Conservation (phyloP, 306 rosid genomes). For the Styphnolobium japonicum region DNA sequence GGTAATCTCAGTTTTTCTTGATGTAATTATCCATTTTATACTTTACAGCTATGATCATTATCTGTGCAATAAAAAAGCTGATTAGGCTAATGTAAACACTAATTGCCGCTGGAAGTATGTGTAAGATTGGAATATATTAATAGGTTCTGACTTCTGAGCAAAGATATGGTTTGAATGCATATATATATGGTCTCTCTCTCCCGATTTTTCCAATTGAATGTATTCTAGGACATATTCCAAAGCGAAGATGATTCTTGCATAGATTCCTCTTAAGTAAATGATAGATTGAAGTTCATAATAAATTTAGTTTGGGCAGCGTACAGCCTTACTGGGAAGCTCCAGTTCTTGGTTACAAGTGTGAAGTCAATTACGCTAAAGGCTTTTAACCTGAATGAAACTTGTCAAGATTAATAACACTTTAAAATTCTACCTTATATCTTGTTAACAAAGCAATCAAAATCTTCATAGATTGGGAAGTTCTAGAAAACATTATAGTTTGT, state of each 20-base stretch:
- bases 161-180: not conserved
- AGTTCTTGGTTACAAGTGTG: not conserved
- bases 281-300: not conserved
- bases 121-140: not conserved
- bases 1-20: conserved; percentile 48
- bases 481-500: not conserved
- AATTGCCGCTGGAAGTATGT: not conserved
- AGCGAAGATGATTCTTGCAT: not conserved
- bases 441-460: not conserved
- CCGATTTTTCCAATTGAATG: not conserved
- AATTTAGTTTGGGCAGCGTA: not conserved
- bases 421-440: not conserved
- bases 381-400: conserved; percentile 1
- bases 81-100: not conserved
- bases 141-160: not conserved
- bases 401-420: not conserved
- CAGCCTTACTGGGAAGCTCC: not conserved
- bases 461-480: not conserved
- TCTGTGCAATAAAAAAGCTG: not conserved
- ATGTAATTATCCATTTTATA: not conserved
- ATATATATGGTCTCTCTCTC: not conserved
- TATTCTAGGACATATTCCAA: not conserved
- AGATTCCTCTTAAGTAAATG: not conserved
- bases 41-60: not conserved
- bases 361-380: not conserved